Conservation (phyloP, 108 stramenopile genomes). For the Skeletonema marinoi region DNA sequence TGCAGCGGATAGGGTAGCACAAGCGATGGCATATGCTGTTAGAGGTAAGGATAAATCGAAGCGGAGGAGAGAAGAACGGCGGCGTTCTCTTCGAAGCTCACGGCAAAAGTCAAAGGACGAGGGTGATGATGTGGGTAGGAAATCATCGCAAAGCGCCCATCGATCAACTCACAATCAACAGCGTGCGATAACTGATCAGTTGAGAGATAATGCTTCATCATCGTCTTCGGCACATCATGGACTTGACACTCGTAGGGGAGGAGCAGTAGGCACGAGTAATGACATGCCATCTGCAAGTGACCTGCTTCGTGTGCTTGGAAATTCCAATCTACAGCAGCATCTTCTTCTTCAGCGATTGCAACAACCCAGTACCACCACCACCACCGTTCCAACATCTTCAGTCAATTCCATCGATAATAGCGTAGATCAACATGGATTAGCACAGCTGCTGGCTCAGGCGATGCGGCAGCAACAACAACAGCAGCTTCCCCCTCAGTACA, state of each 20-base stretch:
- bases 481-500: neutral
- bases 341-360: neutral
- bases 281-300: neutral
- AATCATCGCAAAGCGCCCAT: neutral
- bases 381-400: neutral
- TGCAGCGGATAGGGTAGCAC: too few species aligned
- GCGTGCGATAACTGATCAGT: neutral
- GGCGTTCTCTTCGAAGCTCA: neutral
- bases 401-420: neutral
- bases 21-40: neutral
- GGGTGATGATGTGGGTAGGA: neutral
- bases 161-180: neutral
- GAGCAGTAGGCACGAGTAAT: neutral
- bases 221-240: neutral
- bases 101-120: neutral
- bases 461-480: neutral
- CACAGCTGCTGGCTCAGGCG: neutral
- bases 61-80: neutral
- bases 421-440: neutral
- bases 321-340: neutral
- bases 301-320: neutral
- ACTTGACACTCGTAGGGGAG: neutral
- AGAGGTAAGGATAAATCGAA: neutral
- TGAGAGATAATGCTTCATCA: neutral
- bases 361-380: neutral